phyloP scores from a whole-genome alignment of 305 asterid genomes.

The Fraxinus angustifolia region DNA sequence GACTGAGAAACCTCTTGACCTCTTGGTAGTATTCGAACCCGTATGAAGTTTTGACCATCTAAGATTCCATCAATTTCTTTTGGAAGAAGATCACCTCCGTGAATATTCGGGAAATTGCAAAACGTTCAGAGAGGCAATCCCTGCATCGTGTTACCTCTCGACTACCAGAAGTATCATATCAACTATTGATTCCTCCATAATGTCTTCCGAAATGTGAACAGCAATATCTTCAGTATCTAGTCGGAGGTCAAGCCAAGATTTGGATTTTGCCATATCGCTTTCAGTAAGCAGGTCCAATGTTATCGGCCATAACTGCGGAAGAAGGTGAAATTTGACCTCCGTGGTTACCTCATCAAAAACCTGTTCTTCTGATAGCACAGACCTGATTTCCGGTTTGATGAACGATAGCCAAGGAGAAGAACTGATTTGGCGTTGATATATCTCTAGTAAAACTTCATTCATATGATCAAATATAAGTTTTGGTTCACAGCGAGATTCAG shows the following conservation, averaged over 20 bases:
- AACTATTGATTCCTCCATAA: too few species aligned
- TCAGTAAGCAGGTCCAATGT: constrained; percentile 31
- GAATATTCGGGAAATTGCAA: not conserved
- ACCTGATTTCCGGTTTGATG: constrained; percentile 31
- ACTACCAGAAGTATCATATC: not conserved
- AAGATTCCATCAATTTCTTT: not conserved
- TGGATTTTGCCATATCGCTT: constrained; percentile 20
- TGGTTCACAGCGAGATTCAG: constrained; percentile 42
- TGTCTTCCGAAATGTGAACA: constrained; percentile 30
- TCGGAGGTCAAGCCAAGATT: constrained; percentile 33
- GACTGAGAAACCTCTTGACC: not conserved
- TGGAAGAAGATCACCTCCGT: not conserved
- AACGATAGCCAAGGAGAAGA: constrained; percentile 39
- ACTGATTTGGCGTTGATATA: constrained; percentile 36
- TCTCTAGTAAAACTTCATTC: constrained; percentile 52
- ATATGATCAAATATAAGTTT: constrained; percentile 69
- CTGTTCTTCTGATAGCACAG: constrained; percentile 33
- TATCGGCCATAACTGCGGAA: constrained; percentile 36
- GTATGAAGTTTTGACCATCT: not conserved
- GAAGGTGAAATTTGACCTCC: constrained; percentile 47
- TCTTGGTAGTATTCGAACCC: not conserved
- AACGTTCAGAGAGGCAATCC: not conserved
- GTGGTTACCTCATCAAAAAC: constrained; percentile 54
- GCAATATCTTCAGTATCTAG: constrained; percentile 25
- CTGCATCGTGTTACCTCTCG: not conserved